Evolutionary conservation across 2,329 filamentous ascomycete species (phyloP), one percentile per base, ranked within the genome.

Genomic region (Exserohilum turcica): DNA sequence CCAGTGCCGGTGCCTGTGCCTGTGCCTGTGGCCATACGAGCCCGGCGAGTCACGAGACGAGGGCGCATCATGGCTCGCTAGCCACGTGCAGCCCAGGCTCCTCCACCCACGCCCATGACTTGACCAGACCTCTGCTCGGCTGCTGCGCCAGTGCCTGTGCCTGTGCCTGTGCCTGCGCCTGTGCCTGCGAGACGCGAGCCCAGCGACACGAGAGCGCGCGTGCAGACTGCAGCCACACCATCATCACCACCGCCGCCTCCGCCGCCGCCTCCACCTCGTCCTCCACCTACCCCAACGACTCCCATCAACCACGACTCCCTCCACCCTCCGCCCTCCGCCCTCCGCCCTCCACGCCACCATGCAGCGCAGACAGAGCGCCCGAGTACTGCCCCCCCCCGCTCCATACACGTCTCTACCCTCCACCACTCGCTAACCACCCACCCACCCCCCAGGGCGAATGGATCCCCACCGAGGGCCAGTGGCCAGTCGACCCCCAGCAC

Each of bases 401-500:
- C 40, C n/a, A n/a, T n/a, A 12, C 42, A 15, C 9, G 18, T 35
- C 18, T 31, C 24, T 9, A 19, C 32, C 47, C 32, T 28, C n/a
- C n/a, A n/a, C n/a, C n/a, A n/a, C n/a, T n/a, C n/a, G n/a, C n/a
- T 48, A 39, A 32, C 32, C 37, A 55, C 16, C 18, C n/a, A n/a
- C n/a, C n/a, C n/a, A n/a, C n/a, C n/a, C n/a, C 37, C 32, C 57
- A 74, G 70, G 68, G 67, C 46, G 74, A 76, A 57, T 71, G 67
- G 61, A 72, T 86, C 32, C 85, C 85, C 50, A 61, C 74, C 44
- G 54, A 59, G 21, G 85, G 85, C 46, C 68, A 84, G 60, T 87
- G 85, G 85, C 85, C 85, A n/a, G 83, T 85, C 33, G 83, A 82
- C 61, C 85, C 85, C 9, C 85, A 87, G 72, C 77, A 86, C 35